phyloP scores from a whole-genome alignment of 768 basidiomycete genomes.

The Leucosporidium scottii region DNA sequence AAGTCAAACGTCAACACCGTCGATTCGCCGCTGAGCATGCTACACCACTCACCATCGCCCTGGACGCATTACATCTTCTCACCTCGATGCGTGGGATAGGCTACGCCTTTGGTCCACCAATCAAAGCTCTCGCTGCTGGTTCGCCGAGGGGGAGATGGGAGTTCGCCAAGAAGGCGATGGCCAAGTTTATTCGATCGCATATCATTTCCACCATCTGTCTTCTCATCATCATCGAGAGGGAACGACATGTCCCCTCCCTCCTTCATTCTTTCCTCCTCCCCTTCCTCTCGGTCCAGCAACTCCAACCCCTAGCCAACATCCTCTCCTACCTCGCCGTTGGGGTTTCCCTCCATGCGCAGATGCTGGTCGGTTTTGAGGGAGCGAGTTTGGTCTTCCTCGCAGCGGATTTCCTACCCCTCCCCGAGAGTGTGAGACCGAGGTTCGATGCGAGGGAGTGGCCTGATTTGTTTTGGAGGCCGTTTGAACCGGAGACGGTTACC shows the following conservation, averaged over 20 bases:
- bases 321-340: conserved; percentile 13
- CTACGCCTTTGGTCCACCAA: conserved; percentile 16
- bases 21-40: neutral
- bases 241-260: conserved; percentile 1
- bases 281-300: neutral
- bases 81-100: conserved; percentile 20
- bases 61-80: conserved; percentile 21
- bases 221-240: conserved; percentile 14
- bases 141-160: neutral
- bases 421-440: neutral
- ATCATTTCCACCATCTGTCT: conserved; percentile 2
- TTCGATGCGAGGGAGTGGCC: conserved; percentile 27
- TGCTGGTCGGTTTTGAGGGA: conserved; percentile 18
- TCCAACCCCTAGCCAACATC: neutral
- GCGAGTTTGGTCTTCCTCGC: conserved; percentile 2
- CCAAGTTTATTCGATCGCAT: neutral
- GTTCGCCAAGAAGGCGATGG: neutral
- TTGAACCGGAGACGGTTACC: neutral
- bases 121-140: neutral
- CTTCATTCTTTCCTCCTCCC: conserved; percentile 3
- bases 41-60: conserved; percentile 4
- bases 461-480: conserved; percentile 16
- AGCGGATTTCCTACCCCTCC: neutral
- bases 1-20: neutral
- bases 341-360: conserved; percentile 16